phyloP scores from a whole-genome alignment of 208 protist species.

The Trypanosoma caninum region DNA sequence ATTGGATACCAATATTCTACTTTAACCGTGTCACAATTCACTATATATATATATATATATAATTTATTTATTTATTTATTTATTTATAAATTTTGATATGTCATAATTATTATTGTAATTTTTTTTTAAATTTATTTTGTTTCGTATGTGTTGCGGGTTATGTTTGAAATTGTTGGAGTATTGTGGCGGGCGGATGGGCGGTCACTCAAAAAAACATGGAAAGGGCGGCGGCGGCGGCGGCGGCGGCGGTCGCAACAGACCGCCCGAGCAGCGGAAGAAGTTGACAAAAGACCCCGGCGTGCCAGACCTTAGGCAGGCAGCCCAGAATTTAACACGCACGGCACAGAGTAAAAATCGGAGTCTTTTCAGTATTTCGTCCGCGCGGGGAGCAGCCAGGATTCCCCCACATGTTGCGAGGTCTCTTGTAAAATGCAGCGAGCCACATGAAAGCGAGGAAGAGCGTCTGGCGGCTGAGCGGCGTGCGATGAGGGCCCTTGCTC shows the following conservation, averaged over 20 bases:
- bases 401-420: neutral
- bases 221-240: conserved; percentile 59
- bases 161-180: no score
- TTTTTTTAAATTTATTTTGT: conserved; percentile 10
- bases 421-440: neutral
- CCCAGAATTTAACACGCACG: conserved; percentile 58
- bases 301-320: conserved; percentile 67
- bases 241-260: conserved; percentile 26
- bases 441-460: conserved; percentile 28
- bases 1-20: no score
- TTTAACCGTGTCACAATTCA: no score
- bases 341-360: conserved; percentile 64
- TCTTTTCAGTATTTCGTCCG: conserved; percentile 54
- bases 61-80: no score
- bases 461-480: conserved; percentile 43
- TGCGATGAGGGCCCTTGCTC: conserved; percentile 68
- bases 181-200: conserved; percentile 68
- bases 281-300: conserved; percentile 78
- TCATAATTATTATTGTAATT: no score
- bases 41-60: no score
- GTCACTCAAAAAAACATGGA: conserved; percentile 86
- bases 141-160: neutral
- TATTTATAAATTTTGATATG: no score
- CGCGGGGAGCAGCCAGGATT: conserved; percentile 18
- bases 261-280: conserved; percentile 36